These are phyloP conservation scores for Pulveroboletus frians DNA, from an alignment of 768 basidiomycete species.

Conservation along the genomic window DNA sequence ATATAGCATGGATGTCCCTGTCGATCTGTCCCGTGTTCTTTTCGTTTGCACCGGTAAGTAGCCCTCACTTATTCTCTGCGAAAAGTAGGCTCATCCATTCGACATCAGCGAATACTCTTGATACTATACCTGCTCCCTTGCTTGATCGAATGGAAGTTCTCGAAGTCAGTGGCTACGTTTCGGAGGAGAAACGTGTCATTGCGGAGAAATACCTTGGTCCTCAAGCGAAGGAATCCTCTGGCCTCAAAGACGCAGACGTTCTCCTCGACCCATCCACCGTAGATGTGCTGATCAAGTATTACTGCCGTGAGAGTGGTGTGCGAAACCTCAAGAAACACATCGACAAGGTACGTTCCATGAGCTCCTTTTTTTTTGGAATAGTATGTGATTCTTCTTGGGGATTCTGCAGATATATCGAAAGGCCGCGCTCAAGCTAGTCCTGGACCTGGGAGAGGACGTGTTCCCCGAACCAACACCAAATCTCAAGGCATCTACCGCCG, in stretches of 20 bases:
- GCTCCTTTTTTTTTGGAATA: neutral
- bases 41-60: conserved; percentile 85
- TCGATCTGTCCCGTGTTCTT: conserved; percentile 91
- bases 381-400: neutral
- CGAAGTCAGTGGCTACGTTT: conserved; percentile 91
- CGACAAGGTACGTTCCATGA: conserved; percentile 72
- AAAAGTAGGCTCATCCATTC: conserved; percentile 5
- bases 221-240: conserved; percentile 88
- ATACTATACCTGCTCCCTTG: conserved; percentile 90
- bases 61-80: neutral
- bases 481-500: conserved; percentile 10
- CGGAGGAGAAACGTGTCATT: conserved; percentile 87
- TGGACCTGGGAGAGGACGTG: conserved; percentile 81
- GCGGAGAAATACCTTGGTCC: conserved; percentile 86
- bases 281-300: conserved; percentile 90
- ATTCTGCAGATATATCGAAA: conserved; percentile 87
- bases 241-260: conserved; percentile 82
- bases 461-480: conserved; percentile 63
- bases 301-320: conserved; percentile 96
- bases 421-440: conserved; percentile 86
- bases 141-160: conserved; percentile 96
- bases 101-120: conserved; percentile 73
- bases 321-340: conserved; percentile 97
- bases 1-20: conserved; percentile 90
- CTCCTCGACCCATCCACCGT: conserved; percentile 70